Base-by-base conservation (phyloP, 106 monocot genomes). In the Triglochin maritima region DNA sequence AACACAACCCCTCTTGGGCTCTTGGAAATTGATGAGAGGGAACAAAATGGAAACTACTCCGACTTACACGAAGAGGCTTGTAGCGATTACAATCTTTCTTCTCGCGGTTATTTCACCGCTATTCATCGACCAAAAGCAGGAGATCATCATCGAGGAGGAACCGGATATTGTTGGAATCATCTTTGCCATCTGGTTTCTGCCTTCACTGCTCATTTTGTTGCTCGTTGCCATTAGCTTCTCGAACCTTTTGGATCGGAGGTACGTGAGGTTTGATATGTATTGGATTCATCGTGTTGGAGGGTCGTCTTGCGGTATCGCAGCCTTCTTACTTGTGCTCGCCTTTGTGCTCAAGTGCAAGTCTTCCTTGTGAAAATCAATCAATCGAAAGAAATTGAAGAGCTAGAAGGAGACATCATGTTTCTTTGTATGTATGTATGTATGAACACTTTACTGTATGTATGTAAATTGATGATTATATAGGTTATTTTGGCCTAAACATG, bases 241-340 rank as follows among this genome's bases (percentile, higher is more conserved):
- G 6, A 78, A 81, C 62, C 76, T 87, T 53, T 2, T 81, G 56
- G 90, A 95, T 44, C 58, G 71, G 13, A 74, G 94, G 42, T 76
- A 57, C 68, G 49, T 65, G 69, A 71, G 85, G 77, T 83, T 90
- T 60, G 94, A 95, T 67, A 90, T 85, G 2, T 85, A 95, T 70
- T 95, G 84, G 90, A 95, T 95, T 17, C 94, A 95, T 48, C 69
- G 94, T 17, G 84, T 83, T 8, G 84, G 90, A 12, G 94, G 94
- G 9, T 95, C 94, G 4, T 85, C 94, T 0, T 78, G 73, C 51
- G 90, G 90, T 50, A 82, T 94, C 72, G 65, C 82, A 9, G 60
- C 64, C 4, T 59, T 63, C 49, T 87, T 94, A 16, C 44, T 84
- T 58, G 29, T 93, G 15, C 82, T 89, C 58, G 82, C 72, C 9